Base-by-base conservation (phyloP, 306 rosid species). In the Begonia fuchsioides region DNA sequence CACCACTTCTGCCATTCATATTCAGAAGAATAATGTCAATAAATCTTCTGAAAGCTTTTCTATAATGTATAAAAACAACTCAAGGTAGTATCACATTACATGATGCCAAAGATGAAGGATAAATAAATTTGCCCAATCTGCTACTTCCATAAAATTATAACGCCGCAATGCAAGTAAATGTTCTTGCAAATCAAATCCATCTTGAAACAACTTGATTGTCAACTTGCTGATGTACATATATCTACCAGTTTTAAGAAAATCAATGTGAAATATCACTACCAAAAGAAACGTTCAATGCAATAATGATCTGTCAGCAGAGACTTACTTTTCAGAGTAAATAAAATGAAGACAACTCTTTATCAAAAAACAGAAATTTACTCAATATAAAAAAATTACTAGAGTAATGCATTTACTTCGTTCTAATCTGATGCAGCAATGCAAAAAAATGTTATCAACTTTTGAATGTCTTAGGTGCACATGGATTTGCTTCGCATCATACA, bases 61-160 rank as follows among this genome's bases (percentile, higher is more conserved):
- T 26, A 26, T 26, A 5, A 26, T 26, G 35, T 26, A 32, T 12
- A 52, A 12, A 53, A 50, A 44, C 39, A 63, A 43, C 44, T 47
- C 20, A 51, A 56, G 66, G 72, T 40, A 54, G 63, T 52, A 56
- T 47, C 81, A 81, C 93, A 56, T 44, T 88, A 90, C 97, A 72
- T 85, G 93, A 66, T 69, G 68, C 90, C 94, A 84, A 53, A 90
- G 92, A 54, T 84, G 76, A 71, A 77, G 67, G 67, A 90, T 75
- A 75, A 90, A 90, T 70, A 82, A 69, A 85, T 84, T 94, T 65
- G 94, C 92, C 97, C 97, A 90, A 61, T 90, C 97, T 50, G 92
- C 94, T 49, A 73, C 38, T 70, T 90, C 97, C 97, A 90, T 84
- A 57, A 90, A 84, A 70, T 90, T 85, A 63, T 90, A 84, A 20